phyloP scores from a whole-genome alignment of 208 protist genomes.

The Eutreptiella sp. region DNA sequence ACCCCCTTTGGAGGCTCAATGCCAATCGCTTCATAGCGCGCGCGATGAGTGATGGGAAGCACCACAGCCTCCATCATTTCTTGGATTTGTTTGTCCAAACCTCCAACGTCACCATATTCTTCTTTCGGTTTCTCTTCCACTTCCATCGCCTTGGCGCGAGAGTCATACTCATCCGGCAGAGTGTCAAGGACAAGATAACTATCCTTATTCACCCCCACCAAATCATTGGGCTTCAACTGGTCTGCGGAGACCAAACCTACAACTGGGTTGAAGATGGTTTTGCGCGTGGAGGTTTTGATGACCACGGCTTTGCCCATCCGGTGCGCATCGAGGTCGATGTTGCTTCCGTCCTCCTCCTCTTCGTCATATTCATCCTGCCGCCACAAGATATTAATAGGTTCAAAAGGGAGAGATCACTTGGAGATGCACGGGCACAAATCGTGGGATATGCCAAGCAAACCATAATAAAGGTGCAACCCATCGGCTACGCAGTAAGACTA shows the following conservation, averaged over 20 bases:
- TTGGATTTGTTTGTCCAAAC: slow-evolving; percentile 99
- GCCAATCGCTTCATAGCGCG: slow-evolving; percentile 95
- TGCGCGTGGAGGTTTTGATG: slow-evolving; percentile 97
- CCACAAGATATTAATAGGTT: slow-evolving; percentile 18
- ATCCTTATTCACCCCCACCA: slow-evolving; percentile 99
- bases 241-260: slow-evolving; percentile 97
- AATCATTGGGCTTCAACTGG: slow-evolving; percentile 93
- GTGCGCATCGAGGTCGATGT: slow-evolving; percentile 57
- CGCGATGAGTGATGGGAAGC: slow-evolving; percentile 97
- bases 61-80: slow-evolving; percentile 97
- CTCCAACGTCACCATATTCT: slow-evolving; percentile 98
- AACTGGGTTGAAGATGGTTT: slow-evolving; percentile 98
- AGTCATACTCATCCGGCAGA: slow-evolving; percentile 98
- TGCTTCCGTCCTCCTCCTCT: slow-evolving; percentile 48
- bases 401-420: too few species aligned
- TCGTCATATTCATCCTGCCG: slow-evolving; percentile 33
- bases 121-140: slow-evolving; percentile 99
- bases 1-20: slow-evolving; percentile 99
- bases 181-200: slow-evolving; percentile 98
- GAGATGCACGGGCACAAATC: too few species aligned
- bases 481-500: background rate
- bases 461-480: too few species aligned
- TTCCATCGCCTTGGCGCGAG: slow-evolving; percentile 99
- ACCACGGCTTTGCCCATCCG: slow-evolving; percentile 89
- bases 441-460: too few species aligned